Evolutionary conservation across 1,139 yeast species (phyloP), one percentile per base, ranked within the genome.

Genomic region (Geotrichum bryndzae): DNA sequence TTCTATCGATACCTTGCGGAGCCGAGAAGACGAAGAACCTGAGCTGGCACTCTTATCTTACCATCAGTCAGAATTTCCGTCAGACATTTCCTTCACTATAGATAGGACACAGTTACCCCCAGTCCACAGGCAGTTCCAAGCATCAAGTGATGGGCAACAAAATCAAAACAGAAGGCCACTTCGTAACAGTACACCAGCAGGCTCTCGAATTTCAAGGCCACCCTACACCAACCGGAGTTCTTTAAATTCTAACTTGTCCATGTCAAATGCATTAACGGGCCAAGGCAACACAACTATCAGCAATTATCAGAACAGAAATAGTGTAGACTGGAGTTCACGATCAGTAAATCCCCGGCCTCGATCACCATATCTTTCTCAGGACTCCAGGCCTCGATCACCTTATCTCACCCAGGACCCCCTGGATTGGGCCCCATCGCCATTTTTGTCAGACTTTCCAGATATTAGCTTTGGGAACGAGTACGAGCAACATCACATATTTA

Each of bases 11-110:
- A 31, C n/a, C 2, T 54, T 59, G 45, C 31, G 51, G 3, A 59
- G 61, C 27, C 46, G 45, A 25, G 61, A 59, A 48, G 58, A 59
- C 25, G 61, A 59, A 33, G 56, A 27, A 29, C 51, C 61, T 15
- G 61, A 59, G 35, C 41, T 56, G 8, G 61, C 61, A 2, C 53
- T 59, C 22, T n/a, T 59, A 4, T 48, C 58, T 2, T 59, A 59
- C 18, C 53, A 55, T 13, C 27, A 27, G 22, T 48, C 18, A 11
- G 48, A 33, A 10, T 38, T 33, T n/a, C 48, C 48, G 3, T 46
- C 35, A 33, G 53, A 50, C 38, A n/a, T 15, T n/a, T 46, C 13
- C 35, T 18, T 5, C 2, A 29, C 1, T 41, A 25, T 33, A 3
- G 55, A 41, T 41, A 41, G 18, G 10, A n/a, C 22, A 41, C 48